phyloP scores from a whole-genome alignment of 2,329 filamentous ascomycete genomes.

The Hymenoscyphus repandus region DNA sequence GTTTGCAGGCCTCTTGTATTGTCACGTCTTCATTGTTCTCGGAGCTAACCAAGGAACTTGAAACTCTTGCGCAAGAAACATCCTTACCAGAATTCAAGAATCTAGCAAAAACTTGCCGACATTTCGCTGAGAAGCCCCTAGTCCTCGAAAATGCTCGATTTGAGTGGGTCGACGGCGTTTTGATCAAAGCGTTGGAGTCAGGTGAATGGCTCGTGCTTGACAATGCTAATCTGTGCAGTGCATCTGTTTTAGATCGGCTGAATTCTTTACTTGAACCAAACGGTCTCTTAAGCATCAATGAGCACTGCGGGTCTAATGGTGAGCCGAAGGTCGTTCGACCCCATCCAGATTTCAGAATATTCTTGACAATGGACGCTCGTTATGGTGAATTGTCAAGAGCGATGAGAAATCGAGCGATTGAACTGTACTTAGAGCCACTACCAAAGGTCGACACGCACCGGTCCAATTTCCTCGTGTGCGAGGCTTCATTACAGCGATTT shows the following conservation, averaged over 20 bases:
- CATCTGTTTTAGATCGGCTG: slow-evolving; percentile 86
- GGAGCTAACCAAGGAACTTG: slow-evolving; percentile 31
- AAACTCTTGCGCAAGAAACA: slow-evolving; percentile 30
- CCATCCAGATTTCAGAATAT: slow-evolving; percentile 83
- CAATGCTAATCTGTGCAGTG: slow-evolving; percentile 94
- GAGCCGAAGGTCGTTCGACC: slow-evolving; percentile 74
- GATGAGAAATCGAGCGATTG: slow-evolving; percentile 92
- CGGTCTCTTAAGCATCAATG: slow-evolving; percentile 84
- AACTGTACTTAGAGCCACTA: slow-evolving; percentile 66
- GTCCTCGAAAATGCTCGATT: slow-evolving; percentile 72
- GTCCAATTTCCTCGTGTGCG: slow-evolving; percentile 10
- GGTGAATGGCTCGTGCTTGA: slow-evolving; percentile 93
- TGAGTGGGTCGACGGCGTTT: slow-evolving; percentile 91
- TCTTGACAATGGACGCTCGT: slow-evolving; percentile 86
- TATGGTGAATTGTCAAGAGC: slow-evolving; percentile 92
- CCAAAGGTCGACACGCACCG: not conserved
- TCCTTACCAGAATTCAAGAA: slow-evolving; percentile 35
- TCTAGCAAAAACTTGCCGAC: slow-evolving; percentile 22
- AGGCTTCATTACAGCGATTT: slow-evolving; percentile 28
- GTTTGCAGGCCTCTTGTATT: slow-evolving; percentile 34
- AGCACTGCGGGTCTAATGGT: slow-evolving; percentile 80
- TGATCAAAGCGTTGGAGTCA: slow-evolving; percentile 78
- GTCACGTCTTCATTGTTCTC: slow-evolving; percentile 21
- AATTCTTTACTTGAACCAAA: slow-evolving; percentile 93
- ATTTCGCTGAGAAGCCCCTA: slow-evolving; percentile 47